phyloP scores from a whole-genome alignment of 2,329 filamentous ascomycete species.

The Chrysoporthe cubensis region DNA sequence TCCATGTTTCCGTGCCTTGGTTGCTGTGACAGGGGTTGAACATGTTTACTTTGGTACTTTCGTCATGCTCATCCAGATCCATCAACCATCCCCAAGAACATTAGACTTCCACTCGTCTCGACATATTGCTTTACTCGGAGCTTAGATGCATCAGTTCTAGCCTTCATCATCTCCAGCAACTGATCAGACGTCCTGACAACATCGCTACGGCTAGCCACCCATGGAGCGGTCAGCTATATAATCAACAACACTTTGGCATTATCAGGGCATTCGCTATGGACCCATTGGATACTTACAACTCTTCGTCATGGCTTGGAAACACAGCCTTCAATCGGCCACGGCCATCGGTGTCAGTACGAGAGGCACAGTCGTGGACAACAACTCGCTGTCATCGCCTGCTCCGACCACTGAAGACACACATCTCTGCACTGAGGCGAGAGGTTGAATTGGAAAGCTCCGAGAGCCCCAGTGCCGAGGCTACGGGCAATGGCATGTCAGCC shows the following conservation, averaged over 20 bases:
- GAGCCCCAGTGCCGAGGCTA: not conserved
- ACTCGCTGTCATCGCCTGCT: slow-evolving; percentile 51
- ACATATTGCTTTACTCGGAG: not conserved
- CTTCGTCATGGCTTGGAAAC: slow-evolving; percentile 3
- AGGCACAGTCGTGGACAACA: slow-evolving; percentile 49
- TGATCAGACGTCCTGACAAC: not conserved
- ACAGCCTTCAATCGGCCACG: not conserved
- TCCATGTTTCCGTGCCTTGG: not conserved
- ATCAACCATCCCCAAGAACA: not conserved
- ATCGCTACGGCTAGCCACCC: not conserved
- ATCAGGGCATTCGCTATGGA: slow-evolving; percentile 13
- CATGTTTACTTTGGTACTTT: not conserved
- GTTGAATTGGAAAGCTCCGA: slow-evolving; percentile 30
- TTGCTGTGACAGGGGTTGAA: slow-evolving; percentile 7
- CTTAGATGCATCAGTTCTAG: not conserved
- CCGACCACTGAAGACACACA: slow-evolving; percentile 49
- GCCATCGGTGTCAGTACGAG: slow-evolving; percentile 4
- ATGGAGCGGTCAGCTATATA: not conserved
- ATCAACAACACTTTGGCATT: slow-evolving; percentile 6
- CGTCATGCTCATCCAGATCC: too few species aligned
- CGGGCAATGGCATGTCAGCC: not conserved
- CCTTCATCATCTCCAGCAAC: not conserved
- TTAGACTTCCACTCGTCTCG: not conserved
- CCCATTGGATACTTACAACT: slow-evolving; percentile 5
- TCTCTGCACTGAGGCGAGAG: slow-evolving; percentile 45